Evolutionary conservation across 2,329 filamentous ascomycete genomes (phyloP).

Genomic region (Drechslera avenae): DNA sequence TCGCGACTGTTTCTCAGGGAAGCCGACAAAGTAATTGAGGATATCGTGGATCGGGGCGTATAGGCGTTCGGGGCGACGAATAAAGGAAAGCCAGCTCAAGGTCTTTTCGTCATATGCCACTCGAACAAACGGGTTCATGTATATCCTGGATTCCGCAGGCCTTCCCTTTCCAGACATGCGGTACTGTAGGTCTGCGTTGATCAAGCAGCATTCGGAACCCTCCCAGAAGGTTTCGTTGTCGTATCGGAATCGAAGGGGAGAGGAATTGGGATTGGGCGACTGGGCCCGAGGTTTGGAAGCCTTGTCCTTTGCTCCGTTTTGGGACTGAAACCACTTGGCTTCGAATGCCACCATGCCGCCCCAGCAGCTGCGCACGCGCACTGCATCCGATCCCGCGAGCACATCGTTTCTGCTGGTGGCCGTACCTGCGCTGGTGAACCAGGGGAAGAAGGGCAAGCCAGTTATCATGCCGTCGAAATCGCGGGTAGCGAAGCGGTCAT

Average conservation of each 20-base stretch:
- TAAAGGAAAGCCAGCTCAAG: conserved; percentile 63
- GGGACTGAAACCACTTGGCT: conserved; percentile 62
- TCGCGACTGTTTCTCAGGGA: conserved; percentile 66
- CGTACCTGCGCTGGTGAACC: conserved; percentile 62
- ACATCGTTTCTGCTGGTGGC: conserved; percentile 65
- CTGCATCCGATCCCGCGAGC: conserved; percentile 64
- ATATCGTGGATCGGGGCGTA: conserved; percentile 65
- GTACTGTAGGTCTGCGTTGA: conserved; percentile 53
- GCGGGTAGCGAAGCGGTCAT: conserved; percentile 75
- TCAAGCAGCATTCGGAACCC: conserved; percentile 55
- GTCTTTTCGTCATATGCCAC: conserved; percentile 68
- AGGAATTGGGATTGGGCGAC: conserved; percentile 26
- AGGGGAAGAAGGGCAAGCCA: conserved; percentile 70
- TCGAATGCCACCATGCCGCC: conserved; percentile 75
- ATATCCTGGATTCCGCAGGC: conserved; percentile 62
- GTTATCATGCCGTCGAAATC: conserved; percentile 68
- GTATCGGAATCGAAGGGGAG: conserved; percentile 53
- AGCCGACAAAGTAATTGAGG: conserved; percentile 59
- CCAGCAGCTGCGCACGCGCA: conserved; percentile 76
- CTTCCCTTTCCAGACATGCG: conserved; percentile 46
- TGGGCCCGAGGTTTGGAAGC: conserved; percentile 6
- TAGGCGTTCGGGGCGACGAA: conserved; percentile 69
- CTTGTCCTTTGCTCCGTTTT: conserved; percentile 26
- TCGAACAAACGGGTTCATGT: conserved; percentile 75
- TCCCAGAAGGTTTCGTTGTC: conserved; percentile 54